Conservation (phyloP, 257 asterid species). For the Plantago major region DNA sequence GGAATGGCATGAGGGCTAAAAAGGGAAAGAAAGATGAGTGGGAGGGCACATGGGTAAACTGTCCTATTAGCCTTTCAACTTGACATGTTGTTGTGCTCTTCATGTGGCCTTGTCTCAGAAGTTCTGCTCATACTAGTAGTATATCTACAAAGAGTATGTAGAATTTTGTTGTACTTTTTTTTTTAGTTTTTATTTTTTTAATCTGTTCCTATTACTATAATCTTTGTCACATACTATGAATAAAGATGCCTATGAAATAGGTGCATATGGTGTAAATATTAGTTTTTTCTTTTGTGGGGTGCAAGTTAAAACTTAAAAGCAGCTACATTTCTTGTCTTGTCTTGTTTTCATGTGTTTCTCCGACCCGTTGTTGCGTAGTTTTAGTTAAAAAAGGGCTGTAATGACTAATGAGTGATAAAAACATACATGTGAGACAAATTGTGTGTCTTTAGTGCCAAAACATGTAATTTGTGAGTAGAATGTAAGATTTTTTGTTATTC, state of each 20-base stretch:
- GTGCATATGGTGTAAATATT: slow-evolving; percentile 17
- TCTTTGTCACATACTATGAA: slow-evolving; percentile 33
- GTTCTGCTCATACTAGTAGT: slow-evolving; percentile 4
- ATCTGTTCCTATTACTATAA: slow-evolving; percentile 11
- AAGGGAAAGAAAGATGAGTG: slow-evolving; percentile 13
- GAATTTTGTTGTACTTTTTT: slow-evolving; percentile 25
- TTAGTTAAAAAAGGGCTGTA: no score
- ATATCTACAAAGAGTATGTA: slow-evolving; percentile 27
- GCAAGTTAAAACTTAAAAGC: not conserved
- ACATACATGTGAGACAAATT: no score
- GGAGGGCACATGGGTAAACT: slow-evolving; percentile 31
- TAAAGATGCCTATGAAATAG: slow-evolving; percentile 15
- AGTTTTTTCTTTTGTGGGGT: not conserved
- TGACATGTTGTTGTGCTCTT: slow-evolving; percentile 28
- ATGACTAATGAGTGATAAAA: no score
- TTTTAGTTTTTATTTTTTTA: slow-evolving; percentile 12
- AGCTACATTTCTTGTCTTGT: not conserved
- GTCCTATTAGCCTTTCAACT: slow-evolving; percentile 15
- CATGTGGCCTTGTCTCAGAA: slow-evolving; percentile 43
- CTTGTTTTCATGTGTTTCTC: slow-evolving; percentile 3
- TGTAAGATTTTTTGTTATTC: no score
- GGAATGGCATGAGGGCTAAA: slow-evolving; percentile 23
- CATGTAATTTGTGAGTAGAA: no score
- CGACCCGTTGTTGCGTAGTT: no score
- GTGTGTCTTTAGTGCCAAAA: no score